Base-by-base conservation (phyloP, 176 grass and related monocot genomes). In the Eragrostis curvula region DNA sequence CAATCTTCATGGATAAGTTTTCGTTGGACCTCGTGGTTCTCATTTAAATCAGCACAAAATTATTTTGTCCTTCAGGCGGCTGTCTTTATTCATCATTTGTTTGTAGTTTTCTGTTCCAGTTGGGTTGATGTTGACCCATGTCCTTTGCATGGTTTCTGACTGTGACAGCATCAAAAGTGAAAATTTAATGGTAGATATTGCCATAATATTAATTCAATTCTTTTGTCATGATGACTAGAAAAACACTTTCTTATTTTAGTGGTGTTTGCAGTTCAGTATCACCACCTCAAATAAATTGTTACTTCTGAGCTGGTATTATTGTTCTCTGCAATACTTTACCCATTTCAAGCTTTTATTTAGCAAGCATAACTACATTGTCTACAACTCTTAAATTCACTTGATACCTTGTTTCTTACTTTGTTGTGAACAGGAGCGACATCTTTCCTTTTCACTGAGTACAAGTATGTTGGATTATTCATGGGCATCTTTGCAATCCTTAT, bases 391-490 rank as follows among this genome's bases (percentile, higher is more conserved):
- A 74, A 69, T 46, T 84, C 23, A 84, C 58, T 61, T 60, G 50
- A 15, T 16, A 72, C 74, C 40, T 14, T 79, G n/a, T 77, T 70
- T 47, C 18, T 36, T 84, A 24, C 30, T 66, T 78, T 82, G 29
- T 43, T 79, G 20, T 65, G 49, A 85, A 50, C 65, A 92, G 90
- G 90, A 27, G 90, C 90, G 0, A 89, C 83, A 39, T 92, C 90
- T 21, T 92, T 92, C 67, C 87, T 92, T 74, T 86, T 92, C 42
- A 87, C 90, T 10, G 83, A 92, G 58, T 92, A 92, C 84, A 79
- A 84, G 41, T 92, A 89, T 77, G 82, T 92, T 51, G 83, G 78
- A 76, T 24, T 92, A 24, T 92, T 92, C 87, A 92, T 89, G 90
- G 30, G 73, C 50, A 58, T 77, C 18, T 92, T 92, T 73, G 83